phyloP scores from a whole-genome alignment of 73 alveolate genomes.

The Stentor coeruleus region DNA sequence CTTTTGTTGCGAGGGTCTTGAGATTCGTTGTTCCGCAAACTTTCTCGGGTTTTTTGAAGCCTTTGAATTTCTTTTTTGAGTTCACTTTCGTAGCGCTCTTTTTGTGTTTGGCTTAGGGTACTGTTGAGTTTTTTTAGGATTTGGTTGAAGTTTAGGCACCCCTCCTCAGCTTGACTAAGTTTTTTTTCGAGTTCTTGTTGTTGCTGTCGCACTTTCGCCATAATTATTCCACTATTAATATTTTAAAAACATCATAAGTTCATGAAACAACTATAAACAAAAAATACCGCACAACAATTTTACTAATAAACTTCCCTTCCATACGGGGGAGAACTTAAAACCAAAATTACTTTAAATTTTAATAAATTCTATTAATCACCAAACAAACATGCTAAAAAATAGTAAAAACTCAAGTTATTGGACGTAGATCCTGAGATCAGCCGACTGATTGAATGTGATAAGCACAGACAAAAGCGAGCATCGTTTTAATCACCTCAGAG shows the following conservation, averaged over 20 bases:
- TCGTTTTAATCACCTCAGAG: slow-evolving; percentile 87
- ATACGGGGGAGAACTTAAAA: too few relatives aligned
- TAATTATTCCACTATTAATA: too few relatives aligned
- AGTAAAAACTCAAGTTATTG: background rate
- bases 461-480: slow-evolving; percentile 66
- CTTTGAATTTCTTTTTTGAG: slow-evolving; percentile 55
- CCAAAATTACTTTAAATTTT: too few relatives aligned
- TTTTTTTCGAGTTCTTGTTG: slow-evolving; percentile 26
- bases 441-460: slow-evolving; percentile 66
- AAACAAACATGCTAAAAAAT: slow-evolving; percentile 11
- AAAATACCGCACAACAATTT: too few relatives aligned
- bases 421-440: slow-evolving; percentile 77
- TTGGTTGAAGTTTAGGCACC: slow-evolving; percentile 14
- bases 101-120: slow-evolving; percentile 29
- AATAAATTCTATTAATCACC: too few relatives aligned
- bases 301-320: too few relatives aligned
- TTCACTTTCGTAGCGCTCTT: slow-evolving; percentile 50
- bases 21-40: slow-evolving; percentile 15
- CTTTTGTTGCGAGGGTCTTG: slow-evolving; percentile 45
- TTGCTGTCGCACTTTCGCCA: slow-evolving; percentile 20
- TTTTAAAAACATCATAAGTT: too few relatives aligned
- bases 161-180: slow-evolving; percentile 26
- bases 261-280: too few relatives aligned
- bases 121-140: slow-evolving; percentile 29
- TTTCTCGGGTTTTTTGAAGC: slow-evolving; percentile 48